Percentiles rank a stretch among this genome's conserved stretches.
Evolutionary conservation across 805 yeast genomes (phyloP).

Genomic region (Saccharomycopsis sp.): DNA sequence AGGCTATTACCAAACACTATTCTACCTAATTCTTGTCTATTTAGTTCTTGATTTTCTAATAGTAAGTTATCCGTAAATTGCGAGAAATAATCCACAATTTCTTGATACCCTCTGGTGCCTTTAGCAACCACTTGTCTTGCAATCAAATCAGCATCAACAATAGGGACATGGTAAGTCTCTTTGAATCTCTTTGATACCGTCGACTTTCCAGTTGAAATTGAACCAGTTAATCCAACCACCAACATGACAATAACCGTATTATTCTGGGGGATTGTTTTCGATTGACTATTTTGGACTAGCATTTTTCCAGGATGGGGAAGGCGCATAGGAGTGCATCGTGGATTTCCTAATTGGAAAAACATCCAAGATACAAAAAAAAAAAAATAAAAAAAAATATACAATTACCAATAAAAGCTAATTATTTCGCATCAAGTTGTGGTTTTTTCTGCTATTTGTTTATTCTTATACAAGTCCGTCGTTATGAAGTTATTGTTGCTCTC

Average conservation of each 20-base stretch:
- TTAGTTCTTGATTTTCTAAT: slow-evolving; percentile 41
- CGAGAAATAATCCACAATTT: slow-evolving; percentile 54
- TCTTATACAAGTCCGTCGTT: too few relatives aligned
- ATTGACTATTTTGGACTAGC: too few relatives aligned
- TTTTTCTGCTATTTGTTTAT: too few relatives aligned
- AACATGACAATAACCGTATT: too few relatives aligned
- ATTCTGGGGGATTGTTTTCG: too few relatives aligned
- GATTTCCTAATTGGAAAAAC: too few relatives aligned
- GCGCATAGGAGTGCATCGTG: too few relatives aligned
- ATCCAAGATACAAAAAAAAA: too few relatives aligned
- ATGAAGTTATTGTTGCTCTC: background rate
- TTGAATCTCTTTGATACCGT: slow-evolving; percentile 65
- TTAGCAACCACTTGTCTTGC: slow-evolving; percentile 85
- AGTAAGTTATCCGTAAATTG: slow-evolving; percentile 25
- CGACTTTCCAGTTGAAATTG: slow-evolving; percentile 94
- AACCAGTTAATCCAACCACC: slow-evolving; percentile 93
- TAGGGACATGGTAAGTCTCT: slow-evolving; percentile 43
- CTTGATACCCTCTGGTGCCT: slow-evolving; percentile 60
- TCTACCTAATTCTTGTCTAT: slow-evolving; percentile 69
- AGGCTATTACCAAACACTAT: slow-evolving; percentile 60
- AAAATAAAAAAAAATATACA: too few relatives aligned
- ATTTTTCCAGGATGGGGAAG: too few relatives aligned
- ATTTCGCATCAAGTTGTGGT: too few relatives aligned
- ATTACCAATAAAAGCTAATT: too few relatives aligned
- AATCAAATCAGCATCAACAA: slow-evolving; percentile 86